Evolutionary conservation across 164 flowering plant species (phyloP).

Genomic region (Dillenia suffruticosa): DNA sequence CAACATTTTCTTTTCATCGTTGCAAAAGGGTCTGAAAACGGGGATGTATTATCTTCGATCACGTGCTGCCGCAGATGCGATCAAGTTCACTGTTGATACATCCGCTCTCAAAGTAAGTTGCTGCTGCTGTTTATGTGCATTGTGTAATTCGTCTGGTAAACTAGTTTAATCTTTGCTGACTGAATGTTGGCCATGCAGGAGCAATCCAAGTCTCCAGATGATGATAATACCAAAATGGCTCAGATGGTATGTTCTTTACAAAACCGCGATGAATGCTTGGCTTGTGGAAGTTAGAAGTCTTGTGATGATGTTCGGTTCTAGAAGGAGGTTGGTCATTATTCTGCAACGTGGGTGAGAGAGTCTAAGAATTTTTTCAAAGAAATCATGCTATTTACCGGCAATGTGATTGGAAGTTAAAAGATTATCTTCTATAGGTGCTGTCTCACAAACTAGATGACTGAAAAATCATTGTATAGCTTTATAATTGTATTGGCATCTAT

Average conservation of each 20-base stretch:
- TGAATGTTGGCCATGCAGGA: slow-evolving; percentile 31
- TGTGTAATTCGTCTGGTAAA: not conserved
- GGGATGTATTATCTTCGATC: slow-evolving; percentile 96
- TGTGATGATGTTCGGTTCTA: not conserved
- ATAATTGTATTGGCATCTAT: too few relatives aligned
- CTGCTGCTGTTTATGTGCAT: not conserved
- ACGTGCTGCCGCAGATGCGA: slow-evolving; percentile 97
- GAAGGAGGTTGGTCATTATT: not conserved
- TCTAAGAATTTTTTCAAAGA: too few relatives aligned
- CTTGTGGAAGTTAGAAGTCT: slow-evolving; percentile 73
- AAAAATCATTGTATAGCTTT: too few relatives aligned
- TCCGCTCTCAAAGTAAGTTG: slow-evolving; percentile 50
- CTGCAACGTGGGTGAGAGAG: too few relatives aligned
- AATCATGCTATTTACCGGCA: too few relatives aligned
- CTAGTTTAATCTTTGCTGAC: not conserved
- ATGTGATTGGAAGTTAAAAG: too few relatives aligned
- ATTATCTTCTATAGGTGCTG: too few relatives aligned
- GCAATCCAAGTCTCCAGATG: slow-evolving; percentile 23
- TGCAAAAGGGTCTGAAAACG: slow-evolving; percentile 42
- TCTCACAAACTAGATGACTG: too few relatives aligned
- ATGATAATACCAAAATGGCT: slow-evolving; percentile 62
- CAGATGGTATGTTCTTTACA: slow-evolving; percentile 83
- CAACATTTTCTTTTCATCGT: too few relatives aligned
- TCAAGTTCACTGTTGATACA: slow-evolving; percentile 92
- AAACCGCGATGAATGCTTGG: slow-evolving; percentile 87